Conservation (phyloP, 2,329 filamentous ascomycete species). For the Stylonectria norvegica region DNA sequence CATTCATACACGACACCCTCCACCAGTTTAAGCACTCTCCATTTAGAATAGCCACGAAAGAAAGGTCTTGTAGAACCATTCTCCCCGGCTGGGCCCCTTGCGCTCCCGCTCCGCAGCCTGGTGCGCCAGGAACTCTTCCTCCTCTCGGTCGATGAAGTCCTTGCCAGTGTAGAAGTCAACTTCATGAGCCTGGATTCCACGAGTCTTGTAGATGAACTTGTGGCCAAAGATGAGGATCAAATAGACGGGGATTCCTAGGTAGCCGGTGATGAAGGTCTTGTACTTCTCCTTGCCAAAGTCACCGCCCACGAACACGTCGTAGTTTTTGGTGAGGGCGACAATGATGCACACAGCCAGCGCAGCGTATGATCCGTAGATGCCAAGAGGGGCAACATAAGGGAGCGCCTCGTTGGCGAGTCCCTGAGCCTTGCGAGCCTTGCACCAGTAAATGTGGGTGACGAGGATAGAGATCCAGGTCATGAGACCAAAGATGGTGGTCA, state of each 20-base stretch:
- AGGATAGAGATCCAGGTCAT: constrained; percentile 67
- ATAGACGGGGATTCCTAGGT: constrained; percentile 74
- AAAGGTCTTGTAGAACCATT: constrained; percentile 38
- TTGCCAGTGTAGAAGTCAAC: constrained; percentile 72
- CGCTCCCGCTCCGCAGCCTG: constrained; percentile 29
- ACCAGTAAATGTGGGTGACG: constrained; percentile 64
- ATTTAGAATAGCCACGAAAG: constrained; percentile 39
- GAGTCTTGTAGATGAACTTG: constrained; percentile 55
- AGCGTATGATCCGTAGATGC: constrained; percentile 64
- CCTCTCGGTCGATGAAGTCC: constrained; percentile 69
- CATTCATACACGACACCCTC: too few species aligned
- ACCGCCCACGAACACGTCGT: constrained; percentile 61
- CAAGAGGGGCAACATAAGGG: constrained; percentile 67
- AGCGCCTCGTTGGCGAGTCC: constrained; percentile 52
- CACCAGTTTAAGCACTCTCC: too few species aligned
- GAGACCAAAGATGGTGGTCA: constrained; percentile 64
- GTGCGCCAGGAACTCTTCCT: constrained; percentile 61
- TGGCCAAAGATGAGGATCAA: constrained; percentile 66
- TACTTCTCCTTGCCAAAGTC: constrained; percentile 60
- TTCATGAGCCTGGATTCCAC: constrained; percentile 53
- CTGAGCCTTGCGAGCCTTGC: constrained; percentile 60
- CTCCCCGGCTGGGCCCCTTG: constrained; percentile 21
- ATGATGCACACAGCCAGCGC: constrained; percentile 68
- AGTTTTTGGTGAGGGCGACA: constrained; percentile 81
- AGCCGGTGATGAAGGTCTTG: constrained; percentile 74